A percentile compares a stretch with the other conserved stretches of the same genome.
phyloP scores from a whole-genome alignment of 352 stramenopile species.

The Pythium aphanidermatum region DNA sequence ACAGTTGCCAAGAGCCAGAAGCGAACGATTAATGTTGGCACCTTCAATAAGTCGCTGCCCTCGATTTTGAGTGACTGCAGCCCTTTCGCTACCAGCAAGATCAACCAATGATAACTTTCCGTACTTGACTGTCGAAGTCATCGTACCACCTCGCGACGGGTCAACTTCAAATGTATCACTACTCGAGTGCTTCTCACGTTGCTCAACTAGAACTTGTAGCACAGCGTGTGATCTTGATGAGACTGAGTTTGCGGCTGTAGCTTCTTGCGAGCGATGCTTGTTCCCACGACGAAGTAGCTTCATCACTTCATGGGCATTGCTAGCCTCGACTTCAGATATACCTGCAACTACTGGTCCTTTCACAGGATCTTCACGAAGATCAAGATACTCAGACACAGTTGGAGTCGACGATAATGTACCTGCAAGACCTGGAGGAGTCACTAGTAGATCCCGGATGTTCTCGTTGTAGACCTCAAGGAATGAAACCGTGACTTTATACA shows the following conservation, averaged over 20 bases:
- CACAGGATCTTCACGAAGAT: constrained; percentile 84
- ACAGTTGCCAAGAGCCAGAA: constrained; percentile 89
- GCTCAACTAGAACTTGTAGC: constrained; percentile 79
- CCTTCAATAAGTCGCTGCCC: constrained; percentile 83
- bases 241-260: constrained; percentile 82
- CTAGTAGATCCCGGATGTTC: constrained; percentile 88
- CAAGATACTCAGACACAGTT: constrained; percentile 35
- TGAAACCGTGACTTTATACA: constrained; percentile 75
- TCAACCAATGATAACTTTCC: constrained; percentile 90
- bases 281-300: constrained; percentile 82
- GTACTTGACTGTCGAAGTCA: constrained; percentile 49
- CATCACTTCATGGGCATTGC: constrained; percentile 79
- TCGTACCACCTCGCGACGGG: constrained; percentile 11
- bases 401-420: neutral
- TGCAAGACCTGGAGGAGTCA: constrained; percentile 9
- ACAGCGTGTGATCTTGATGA: constrained; percentile 89
- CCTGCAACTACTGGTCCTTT: constrained; percentile 77
- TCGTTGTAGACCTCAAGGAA: constrained; percentile 93
- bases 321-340: constrained; percentile 81
- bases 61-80: constrained; percentile 86
- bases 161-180: constrained; percentile 12
- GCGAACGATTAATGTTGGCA: constrained; percentile 90
- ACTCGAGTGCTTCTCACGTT: constrained; percentile 37
- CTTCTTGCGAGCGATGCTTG: constrained; percentile 82
- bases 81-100: constrained; percentile 87